Evolutionary conservation across 2,329 filamentous ascomycete genomes (phyloP), one percentile per base, ranked within the genome.

Genomic region (Fusarium nisikadoi): DNA sequence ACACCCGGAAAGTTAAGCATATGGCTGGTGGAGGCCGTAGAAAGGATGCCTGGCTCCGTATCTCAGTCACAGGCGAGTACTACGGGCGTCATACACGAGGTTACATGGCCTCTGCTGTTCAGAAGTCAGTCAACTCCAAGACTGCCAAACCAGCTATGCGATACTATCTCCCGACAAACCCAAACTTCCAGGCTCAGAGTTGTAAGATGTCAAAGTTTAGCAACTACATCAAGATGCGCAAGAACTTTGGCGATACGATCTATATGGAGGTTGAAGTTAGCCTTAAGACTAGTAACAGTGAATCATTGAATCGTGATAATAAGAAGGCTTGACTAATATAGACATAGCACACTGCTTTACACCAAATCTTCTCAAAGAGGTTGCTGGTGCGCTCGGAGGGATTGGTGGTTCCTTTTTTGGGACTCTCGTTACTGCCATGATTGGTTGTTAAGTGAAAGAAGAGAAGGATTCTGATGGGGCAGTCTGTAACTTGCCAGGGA

Each of bases 401-500:
- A 8, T 35, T 10, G 47, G 29, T 0, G 47, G 47, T 14, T 50
- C 47, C 3, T 50, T 50, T 14, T 50, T 50, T 10, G 47, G 47
- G 0, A 5, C 12, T 25, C 0, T 50, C 6, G 2, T 50, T 25
- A 35, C 47, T 14, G 16, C 4, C 8, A 50, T 50, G 46, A 19
- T 35, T 25, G 46, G 46, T 19, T 50, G 29, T 35, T 50, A 35
- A 35, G n/a, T 33, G 2, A 12, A 17, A 6, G 12, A 3, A 6
- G 0, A 6, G 7, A 4, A 3, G 14, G 9, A 8, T 12, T n/a
- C 8, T 47, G 19, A n/a, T 3, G 1, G 13, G 13, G 9, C 13
- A 31, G 1, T 3, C 3, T 49, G 23, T 29, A 35, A 50, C n/a
- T 25, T 35, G 6, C 16, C 2, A 7, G 4, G 17, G 6, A 2